Base-by-base conservation (phyloP, 768 basidiomycete species). In the Asterophora parasitica region DNA sequence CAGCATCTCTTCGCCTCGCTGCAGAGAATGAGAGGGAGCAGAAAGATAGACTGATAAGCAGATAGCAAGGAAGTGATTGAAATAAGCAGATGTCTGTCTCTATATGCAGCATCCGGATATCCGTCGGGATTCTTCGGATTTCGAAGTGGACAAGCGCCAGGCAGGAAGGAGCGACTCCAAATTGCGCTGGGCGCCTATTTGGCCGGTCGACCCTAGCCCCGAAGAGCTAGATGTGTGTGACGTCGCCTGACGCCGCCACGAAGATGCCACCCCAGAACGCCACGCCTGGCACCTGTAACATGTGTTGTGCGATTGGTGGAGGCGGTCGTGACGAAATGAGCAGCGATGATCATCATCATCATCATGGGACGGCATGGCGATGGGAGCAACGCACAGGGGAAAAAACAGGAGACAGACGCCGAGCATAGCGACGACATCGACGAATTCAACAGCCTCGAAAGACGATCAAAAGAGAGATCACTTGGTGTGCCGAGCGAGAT, bases 41-140 rank as follows among this genome's bases (percentile, higher is more conserved):
- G n/a, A 53, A 53, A 28, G 47, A 55, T 39, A 40, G 41, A 20
- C 26, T 7, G 16, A 38, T 28, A 42, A 35, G n/a, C 23, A 23
- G 23, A 23, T 23, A 3, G 23, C 23, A 23, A 23, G 23, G 23
- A 23, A 23, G n/a, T 6, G 23, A 23, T 23, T 23, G 28, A 48
- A 41, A 46, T 16, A 20, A 55, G 35, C 53, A 49, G 34, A 42
- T 20, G 17, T 16, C 13, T 28, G 17, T 20, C 13, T 19, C 7
- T 5, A 33, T 32, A 20, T 32, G 47, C 28, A 38, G 44, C n/a
- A n/a, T n/a, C 23, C 23, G 40, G 17, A 53, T 48, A 27, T 40
- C 45, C 11, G 23, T 54, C 52, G 52, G 52, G 50, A 54, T 47
- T 37, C 45, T 11, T 36, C 52, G 44, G 52, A 54, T 50, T 35